Conservation (phyloP, 345 rosid genomes). For the Lepidium africanum region DNA sequence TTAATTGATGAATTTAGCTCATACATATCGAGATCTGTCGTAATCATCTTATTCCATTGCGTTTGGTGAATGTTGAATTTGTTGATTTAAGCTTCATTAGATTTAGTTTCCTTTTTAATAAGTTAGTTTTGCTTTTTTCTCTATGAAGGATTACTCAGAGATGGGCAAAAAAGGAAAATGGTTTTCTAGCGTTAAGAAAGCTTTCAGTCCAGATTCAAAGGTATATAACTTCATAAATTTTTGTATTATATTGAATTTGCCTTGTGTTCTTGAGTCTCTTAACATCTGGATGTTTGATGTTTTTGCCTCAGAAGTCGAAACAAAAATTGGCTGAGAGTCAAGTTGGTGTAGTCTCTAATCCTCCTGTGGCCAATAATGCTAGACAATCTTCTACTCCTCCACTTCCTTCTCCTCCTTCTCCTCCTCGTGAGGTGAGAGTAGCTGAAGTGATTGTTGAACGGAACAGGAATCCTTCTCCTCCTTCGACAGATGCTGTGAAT, state of each 20-base stretch:
- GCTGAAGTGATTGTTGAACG: conserved; percentile 41
- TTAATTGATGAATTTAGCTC: neutral
- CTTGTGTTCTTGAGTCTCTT: neutral
- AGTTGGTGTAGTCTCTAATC: conserved; percentile 34
- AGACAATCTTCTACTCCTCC: conserved; percentile 30
- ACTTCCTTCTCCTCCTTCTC: conserved; percentile 26
- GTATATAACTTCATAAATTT: conserved; percentile 26
- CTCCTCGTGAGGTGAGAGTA: conserved; percentile 46
- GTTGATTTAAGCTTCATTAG: neutral
- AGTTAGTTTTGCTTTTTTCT: neutral
- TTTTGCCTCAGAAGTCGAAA: conserved; percentile 22
- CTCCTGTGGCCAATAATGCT: conserved; percentile 26
- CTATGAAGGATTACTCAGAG: conserved; percentile 20
- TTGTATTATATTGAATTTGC: conserved; percentile 15
- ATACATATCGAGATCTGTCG: conserved; percentile 17
- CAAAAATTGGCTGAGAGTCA: conserved; percentile 9
- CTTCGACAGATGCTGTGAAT: conserved; percentile 21
- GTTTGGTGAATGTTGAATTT: conserved; percentile 9
- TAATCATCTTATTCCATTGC: neutral
- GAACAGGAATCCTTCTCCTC: conserved; percentile 25
- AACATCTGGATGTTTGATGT: neutral
- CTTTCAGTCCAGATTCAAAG: conserved; percentile 71
- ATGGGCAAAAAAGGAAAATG: conserved; percentile 96
- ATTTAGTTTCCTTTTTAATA: neutral
- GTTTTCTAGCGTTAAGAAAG: conserved; percentile 82